Evolutionary conservation across 257 asterid species (phyloP), one percentile per base, ranked within the genome.

Genomic region (Solanum clarkiae): DNA sequence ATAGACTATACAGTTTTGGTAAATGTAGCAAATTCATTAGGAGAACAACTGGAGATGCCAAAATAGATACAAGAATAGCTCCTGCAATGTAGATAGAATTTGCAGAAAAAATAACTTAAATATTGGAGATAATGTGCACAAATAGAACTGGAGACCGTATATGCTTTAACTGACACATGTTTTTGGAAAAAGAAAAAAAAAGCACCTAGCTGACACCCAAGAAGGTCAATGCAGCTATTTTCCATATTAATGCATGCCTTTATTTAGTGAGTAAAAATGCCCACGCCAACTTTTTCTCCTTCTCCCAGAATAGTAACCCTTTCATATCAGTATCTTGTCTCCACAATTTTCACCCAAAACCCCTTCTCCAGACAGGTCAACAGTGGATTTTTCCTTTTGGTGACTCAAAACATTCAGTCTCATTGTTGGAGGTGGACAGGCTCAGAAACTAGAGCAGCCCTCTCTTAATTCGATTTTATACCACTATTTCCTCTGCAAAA

Each of bases 1-100:
- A 91, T 84, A 96, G 98, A 89, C 93, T 84, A 84, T 90, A 95
- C 81, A 95, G 87, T 93, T 92, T 96, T 56, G 98, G 97, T 91
- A 94, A 77, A 55, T 93, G 94, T 54, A 95, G 86, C 89, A 94
- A 88, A 89, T 88, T 92, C 86, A 93, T 89, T 24, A 85, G 79
- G 55, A 92, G 84, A 85, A 89, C 94, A 87, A 91, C 88, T 32
- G 99, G 99, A 90, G 97, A 96, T 86, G 97, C 94, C 81, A 92
- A 86, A 84, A 90, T 71, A 53, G 99, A 95, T 87, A 96, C 92
- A 55, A 91, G 74, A 83, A 96, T 79, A 88, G 98, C 91, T 88
- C 99, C 99, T 96, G 88, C 22, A 86, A 82, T 22, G 83, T 88
- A 66, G 75, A 24, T 36, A 45, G 49, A 20, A 72, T 13, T 51